Conservation (phyloP, 257 asterid species). For the Ajuga chamaepitys region DNA sequence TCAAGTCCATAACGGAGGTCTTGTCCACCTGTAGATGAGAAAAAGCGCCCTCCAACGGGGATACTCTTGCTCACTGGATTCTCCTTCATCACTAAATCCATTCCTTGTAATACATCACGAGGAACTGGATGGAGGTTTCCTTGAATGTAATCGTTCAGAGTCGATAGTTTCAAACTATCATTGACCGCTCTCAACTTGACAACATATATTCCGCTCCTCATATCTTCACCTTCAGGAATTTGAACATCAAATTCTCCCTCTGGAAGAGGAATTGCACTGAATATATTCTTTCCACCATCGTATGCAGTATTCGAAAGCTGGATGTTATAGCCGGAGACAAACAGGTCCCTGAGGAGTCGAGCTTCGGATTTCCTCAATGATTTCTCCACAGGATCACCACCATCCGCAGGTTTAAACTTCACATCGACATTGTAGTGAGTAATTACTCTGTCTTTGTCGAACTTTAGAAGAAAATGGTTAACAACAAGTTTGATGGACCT, state of each 20-base stretch:
- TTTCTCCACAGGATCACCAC: constrained; percentile 15
- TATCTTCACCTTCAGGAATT: constrained; percentile 37
- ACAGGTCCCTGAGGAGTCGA: constrained; percentile 33
- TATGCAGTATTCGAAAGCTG: constrained; percentile 19
- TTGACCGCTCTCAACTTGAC: constrained; percentile 36
- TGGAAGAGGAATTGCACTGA: constrained; percentile 41
- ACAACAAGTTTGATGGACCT: constrained; percentile 34
- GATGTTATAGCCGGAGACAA: constrained; percentile 19
- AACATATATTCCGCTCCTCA: constrained; percentile 17
- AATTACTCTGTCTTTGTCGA: constrained; percentile 25
- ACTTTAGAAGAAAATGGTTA: constrained; percentile 57
- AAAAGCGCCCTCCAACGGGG: constrained; percentile 38
- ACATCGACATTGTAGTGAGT: constrained; percentile 55
- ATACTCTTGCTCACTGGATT: constrained; percentile 44
- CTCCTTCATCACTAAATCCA: constrained; percentile 69
- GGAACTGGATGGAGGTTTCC: constrained; percentile 35
- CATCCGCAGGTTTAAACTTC: constrained; percentile 20
- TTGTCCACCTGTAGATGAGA: constrained; percentile 5
- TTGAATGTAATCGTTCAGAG: constrained; percentile 37
- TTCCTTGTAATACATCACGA: constrained; percentile 55
- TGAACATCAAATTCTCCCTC: constrained; percentile 32
- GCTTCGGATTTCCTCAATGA: constrained; percentile 28
- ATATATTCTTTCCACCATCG: constrained; percentile 65
- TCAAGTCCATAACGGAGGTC: constrained; percentile 45
- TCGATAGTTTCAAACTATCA: constrained; percentile 37